Conservation (phyloP, 192 early-diverging fungal species). For the Diversispora eburnea region DNA sequence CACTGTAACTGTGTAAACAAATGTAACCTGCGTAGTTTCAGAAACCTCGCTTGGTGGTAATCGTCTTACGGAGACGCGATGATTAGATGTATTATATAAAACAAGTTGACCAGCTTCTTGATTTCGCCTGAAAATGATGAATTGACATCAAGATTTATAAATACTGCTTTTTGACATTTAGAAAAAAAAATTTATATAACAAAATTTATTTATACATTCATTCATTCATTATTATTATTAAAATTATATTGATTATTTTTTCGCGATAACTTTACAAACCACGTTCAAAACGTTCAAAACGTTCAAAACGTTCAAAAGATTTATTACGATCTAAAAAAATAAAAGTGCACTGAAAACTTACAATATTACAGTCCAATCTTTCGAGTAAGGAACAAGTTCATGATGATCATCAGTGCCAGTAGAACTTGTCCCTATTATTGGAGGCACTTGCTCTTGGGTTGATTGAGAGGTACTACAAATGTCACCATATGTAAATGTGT, state of each 20-base stretch:
- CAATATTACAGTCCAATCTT: slow-evolving; percentile 55
- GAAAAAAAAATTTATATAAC: background rate
- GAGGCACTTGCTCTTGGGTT: background rate
- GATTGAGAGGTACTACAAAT: background rate
- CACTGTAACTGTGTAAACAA: background rate
- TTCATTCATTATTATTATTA: background rate
- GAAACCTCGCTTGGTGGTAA: slow-evolving; percentile 29
- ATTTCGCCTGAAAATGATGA: slow-evolving; percentile 35
- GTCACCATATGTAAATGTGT: slow-evolving; percentile 2
- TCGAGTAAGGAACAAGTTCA: slow-evolving; percentile 53
- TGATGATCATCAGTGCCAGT: slow-evolving; percentile 12
- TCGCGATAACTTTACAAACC: too few species aligned
- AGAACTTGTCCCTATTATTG: background rate
- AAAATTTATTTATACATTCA: background rate
- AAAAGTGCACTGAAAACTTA: slow-evolving; percentile 29
- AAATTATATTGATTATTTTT: background rate
- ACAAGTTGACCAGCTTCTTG: slow-evolving; percentile 53
- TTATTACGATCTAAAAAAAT: background rate
- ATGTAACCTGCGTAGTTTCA: slow-evolving; percentile 1
- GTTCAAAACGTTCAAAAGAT: too few species aligned
- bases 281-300: background rate
- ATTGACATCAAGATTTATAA: slow-evolving; percentile 1
- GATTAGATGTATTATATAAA: slow-evolving; percentile 60
- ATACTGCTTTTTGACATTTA: too few species aligned
- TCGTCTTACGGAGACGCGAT: slow-evolving; percentile 47